Base-by-base conservation (phyloP, 805 yeast genomes). In the Schwanniomyces occidentalis region DNA sequence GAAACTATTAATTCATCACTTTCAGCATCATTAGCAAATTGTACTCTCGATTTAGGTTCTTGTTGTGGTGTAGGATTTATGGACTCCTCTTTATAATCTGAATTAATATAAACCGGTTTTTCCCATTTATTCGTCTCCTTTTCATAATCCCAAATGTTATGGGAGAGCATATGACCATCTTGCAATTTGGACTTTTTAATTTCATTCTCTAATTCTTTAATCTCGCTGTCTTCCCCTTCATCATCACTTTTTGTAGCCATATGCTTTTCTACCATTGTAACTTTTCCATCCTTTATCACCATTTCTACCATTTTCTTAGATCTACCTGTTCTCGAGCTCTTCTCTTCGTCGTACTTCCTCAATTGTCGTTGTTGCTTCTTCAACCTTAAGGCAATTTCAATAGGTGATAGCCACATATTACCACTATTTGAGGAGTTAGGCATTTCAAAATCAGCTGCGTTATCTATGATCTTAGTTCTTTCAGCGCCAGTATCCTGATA, bases 381-480 rank as follows among this genome's bases (percentile, higher is more conserved):
- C 48, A 93, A 64, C 54, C 86, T 88, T 38, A 88, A 65, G 0
- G 97, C 97, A 46, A 93, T 76, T 48, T 95, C 97, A 34, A 82
- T 72, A 0, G 83, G 81, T 1, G 95, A 82, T 0, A 95, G 80
- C 98, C 99, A 93, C 42, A 82, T 65, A 45, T 77, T 82, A 2
- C 62, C 63, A 24, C 73, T 51, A 20, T 69, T 71, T 1, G 73
- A 61, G 2, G 53, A 40, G 2, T 66, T 65, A 0, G 87, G 77
- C 36, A 82, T 59, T 32, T 86, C 95, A 54, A 76, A 87, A 55
- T 93, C 99, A 4, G 95, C 78, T 0, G 95, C 96, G 53, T 87
- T 82, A 55, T 93, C 99, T 24, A 95, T 90, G 43, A 93, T 88
- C 47, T 78, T 79, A 0, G 99, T 93, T 55, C 99, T 72, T 56